These are phyloP conservation scores for Ampelomyces quisqualis DNA, from an alignment of 2,329 filamentous ascomycete species.

Conservation along the genomic window DNA sequence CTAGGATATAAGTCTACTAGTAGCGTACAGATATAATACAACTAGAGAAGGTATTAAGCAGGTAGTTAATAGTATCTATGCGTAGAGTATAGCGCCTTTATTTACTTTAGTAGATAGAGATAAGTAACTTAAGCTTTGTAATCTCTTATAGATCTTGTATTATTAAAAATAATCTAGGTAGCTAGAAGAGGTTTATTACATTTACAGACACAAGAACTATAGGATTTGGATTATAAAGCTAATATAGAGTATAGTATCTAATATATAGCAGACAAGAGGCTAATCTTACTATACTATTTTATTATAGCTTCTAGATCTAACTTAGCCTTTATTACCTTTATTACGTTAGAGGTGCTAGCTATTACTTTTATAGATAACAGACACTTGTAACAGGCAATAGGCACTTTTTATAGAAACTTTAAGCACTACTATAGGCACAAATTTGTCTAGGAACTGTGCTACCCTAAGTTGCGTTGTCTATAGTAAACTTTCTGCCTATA, in stretches of 20 bases:
- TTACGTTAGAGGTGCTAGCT: no score
- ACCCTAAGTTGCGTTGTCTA: no score
- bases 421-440: no score
- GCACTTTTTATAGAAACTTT: no score
- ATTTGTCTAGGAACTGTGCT: no score
- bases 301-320: no score
- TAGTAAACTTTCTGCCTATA: no score
- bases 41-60: background rate
- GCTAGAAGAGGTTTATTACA: slow-evolving; percentile 3
- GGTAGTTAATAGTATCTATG: background rate
- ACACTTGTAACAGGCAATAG: no score
- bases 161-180: background rate
- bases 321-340: no score
- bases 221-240: slow-evolving; percentile 4
- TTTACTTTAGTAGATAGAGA: slow-evolving; percentile 8
- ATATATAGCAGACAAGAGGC: background rate
- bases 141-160: background rate
- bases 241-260: background rate
- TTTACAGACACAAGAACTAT: slow-evolving; percentile 1
- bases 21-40: background rate
- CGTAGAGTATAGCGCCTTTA: slow-evolving; percentile 3
- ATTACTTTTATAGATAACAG: no score
- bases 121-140: slow-evolving; percentile 2
- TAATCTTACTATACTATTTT: no score
- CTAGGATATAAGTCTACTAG: background rate